Evolutionary conservation across 306 rosid species (phyloP).

Genomic region (Cicer bijugum): DNA sequence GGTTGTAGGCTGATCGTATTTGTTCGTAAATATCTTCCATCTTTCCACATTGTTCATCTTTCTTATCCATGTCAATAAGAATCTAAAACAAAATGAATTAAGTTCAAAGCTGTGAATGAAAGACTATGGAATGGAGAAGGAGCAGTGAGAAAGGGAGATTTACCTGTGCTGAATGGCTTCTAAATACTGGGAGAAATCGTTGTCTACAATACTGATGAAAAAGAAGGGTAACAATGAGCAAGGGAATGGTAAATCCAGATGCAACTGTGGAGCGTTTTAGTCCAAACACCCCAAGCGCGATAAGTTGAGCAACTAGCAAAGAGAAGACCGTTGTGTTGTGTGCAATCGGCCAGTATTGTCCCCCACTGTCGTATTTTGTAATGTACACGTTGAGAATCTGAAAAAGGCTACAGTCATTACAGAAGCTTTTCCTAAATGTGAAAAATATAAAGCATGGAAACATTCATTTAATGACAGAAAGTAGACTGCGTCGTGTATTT

Average conservation of each 20-base stretch:
- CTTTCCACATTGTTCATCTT: slow-evolving; percentile 68
- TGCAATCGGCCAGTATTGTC: slow-evolving; percentile 81
- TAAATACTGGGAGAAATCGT: slow-evolving; percentile 76
- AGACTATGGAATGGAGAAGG: neutral
- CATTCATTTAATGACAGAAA: slow-evolving; percentile 3
- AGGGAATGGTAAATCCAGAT: slow-evolving; percentile 85
- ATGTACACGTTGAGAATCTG: slow-evolving; percentile 87
- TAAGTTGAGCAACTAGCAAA: slow-evolving; percentile 69
- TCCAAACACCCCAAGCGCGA: slow-evolving; percentile 89
- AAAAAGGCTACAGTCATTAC: slow-evolving; percentile 15
- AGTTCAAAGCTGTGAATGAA: slow-evolving; percentile 8
- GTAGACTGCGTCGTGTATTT: neutral
- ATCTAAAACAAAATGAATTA: slow-evolving; percentile 54
- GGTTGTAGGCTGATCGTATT: slow-evolving; percentile 69
- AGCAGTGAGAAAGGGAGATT: slow-evolving; percentile 35
- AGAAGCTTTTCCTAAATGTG: slow-evolving; percentile 12
- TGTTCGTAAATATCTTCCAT: slow-evolving; percentile 61
- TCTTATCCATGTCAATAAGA: slow-evolving; percentile 75
- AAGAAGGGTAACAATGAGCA: slow-evolving; percentile 69
- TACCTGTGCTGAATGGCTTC: slow-evolving; percentile 76
- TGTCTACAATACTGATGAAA: slow-evolving; percentile 87
- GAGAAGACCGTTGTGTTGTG: slow-evolving; percentile 79
- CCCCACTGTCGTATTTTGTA: slow-evolving; percentile 73
- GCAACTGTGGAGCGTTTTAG: slow-evolving; percentile 73
- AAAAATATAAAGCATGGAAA: slow-evolving; percentile 33